Evolutionary conservation across 768 basidiomycete species (phyloP), one percentile per base, ranked within the genome.

Genomic region (Phylloporus sp.): DNA sequence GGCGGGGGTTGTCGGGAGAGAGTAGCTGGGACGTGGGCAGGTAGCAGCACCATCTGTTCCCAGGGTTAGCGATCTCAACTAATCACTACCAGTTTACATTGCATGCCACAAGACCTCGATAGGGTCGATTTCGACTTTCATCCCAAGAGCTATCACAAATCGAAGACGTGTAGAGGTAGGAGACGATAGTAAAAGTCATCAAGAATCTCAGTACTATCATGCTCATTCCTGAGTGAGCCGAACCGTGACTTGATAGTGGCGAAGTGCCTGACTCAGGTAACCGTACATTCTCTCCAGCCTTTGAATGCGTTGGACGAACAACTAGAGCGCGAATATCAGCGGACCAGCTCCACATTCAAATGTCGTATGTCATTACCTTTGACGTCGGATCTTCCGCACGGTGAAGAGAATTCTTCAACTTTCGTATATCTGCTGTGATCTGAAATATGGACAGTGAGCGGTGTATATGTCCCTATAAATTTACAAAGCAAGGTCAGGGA

Each of bases 191-290:
- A 1, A 7, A 28, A 10, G n/a, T n/a, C n/a, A n/a, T n/a, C n/a
- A 28, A 43, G 18, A 12, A 4, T 26, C 27, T 5, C 18, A 39
- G 20, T n/a, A 12, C 8, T 11, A 12, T 44, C 7, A 3, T 23
- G 44, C 22, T 7, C 36, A 18, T 22, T 27, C 22, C 38, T 55
- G n/a, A 24, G 46, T 47, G 5, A 62, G 50, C 10, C 2, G 54
- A 36, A 62, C 60, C 6, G 48, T 62, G 47, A 55, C 48, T 22
- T 63, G 61, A 35, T 63, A 64, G 28, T 55, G 46, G 27, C 56
- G 59, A 36, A 63, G 61, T 6, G 62, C 61, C 26, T 40, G 55
- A 23, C 59, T 58, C 9, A 63, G 62, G 36, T 54, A 61, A 20
- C 52, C 52, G 5, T 62, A 62, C 57, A 62, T 45, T 4, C 1